These are phyloP conservation scores for Fusarium albidum DNA, from an alignment of 2,329 filamentous ascomycete genomes.

Conservation along the genomic window DNA sequence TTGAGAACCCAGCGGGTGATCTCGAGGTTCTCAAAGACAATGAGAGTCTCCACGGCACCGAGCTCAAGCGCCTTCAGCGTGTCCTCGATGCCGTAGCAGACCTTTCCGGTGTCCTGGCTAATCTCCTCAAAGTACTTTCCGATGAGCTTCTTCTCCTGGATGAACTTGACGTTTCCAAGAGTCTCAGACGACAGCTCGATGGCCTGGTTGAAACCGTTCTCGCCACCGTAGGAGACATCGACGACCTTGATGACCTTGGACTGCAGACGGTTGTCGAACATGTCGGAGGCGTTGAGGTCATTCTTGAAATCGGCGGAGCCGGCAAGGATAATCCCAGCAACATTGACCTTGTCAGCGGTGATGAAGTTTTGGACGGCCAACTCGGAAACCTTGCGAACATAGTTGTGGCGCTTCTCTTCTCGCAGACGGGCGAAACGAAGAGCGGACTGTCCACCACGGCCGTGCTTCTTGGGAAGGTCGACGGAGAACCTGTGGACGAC, in stretches of 20 bases:
- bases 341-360: constrained; percentile 97
- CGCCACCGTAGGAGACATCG: constrained; percentile 97
- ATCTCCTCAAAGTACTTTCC: constrained; percentile 99
- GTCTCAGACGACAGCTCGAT: constrained; percentile 96
- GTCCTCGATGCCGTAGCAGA: constrained; percentile 98
- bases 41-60: constrained; percentile 91
- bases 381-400: constrained; percentile 98
- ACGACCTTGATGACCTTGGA: constrained; percentile 99
- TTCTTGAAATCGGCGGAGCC: constrained; percentile 99
- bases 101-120: constrained; percentile 93
- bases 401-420: constrained; percentile 99
- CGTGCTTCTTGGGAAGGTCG: constrained; percentile 99
- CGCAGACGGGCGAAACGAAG: constrained; percentile 99
- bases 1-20: constrained; percentile 92
- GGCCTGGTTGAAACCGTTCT: constrained; percentile 99
- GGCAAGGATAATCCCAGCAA: constrained; percentile 92
- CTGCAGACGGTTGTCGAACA: constrained; percentile 93
- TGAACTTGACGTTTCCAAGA: constrained; percentile 98
- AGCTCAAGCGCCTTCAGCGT: constrained; percentile 96
- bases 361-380: constrained; percentile 99
- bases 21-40: constrained; percentile 97
- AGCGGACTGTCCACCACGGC: constrained; percentile 99
- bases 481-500: constrained; percentile 98
- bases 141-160: constrained; percentile 99
- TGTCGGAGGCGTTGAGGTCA: constrained; percentile 94